phyloP scores from a whole-genome alignment of 441 rosid genomes.

The Gossypium trilobum region DNA sequence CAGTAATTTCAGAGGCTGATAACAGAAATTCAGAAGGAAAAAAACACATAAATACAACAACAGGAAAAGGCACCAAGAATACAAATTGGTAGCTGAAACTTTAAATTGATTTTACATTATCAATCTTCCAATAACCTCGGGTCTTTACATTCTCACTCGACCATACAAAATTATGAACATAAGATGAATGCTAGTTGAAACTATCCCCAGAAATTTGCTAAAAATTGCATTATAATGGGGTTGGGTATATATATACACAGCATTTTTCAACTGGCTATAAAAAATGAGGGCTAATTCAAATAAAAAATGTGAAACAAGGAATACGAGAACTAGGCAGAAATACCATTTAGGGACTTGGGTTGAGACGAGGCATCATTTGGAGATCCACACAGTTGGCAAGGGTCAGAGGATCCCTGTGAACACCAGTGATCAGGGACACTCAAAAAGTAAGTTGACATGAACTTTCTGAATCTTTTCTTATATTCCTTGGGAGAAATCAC shows the following conservation, averaged over 20 bases:
- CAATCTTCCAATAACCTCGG: slow-evolving; percentile 4
- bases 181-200: slow-evolving; percentile 11
- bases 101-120: slow-evolving; percentile 8
- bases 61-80: not conserved
- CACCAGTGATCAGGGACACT: slow-evolving; percentile 96
- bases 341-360: slow-evolving; percentile 14
- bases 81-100: not conserved
- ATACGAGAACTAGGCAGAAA: not conserved
- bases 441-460: slow-evolving; percentile 72
- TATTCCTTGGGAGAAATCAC: slow-evolving; percentile 86
- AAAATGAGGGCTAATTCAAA: slow-evolving; percentile 2
- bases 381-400: slow-evolving; percentile 39
- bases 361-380: slow-evolving; percentile 16
- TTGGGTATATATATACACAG: slow-evolving; percentile 23
- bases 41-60: not conserved
- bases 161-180: slow-evolving; percentile 23
- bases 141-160: slow-evolving; percentile 33
- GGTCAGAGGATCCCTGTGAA: slow-evolving; percentile 28
- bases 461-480: slow-evolving; percentile 85
- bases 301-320: not conserved
- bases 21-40: not conserved
- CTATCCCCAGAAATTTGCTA: slow-evolving; percentile 52
- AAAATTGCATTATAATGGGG: slow-evolving; percentile 55
- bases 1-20: not conserved
- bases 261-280: slow-evolving; percentile 19